These are phyloP conservation scores for Sonneratia caseolaris DNA, from an alignment of 345 rosid genomes.

Conservation along the genomic window DNA sequence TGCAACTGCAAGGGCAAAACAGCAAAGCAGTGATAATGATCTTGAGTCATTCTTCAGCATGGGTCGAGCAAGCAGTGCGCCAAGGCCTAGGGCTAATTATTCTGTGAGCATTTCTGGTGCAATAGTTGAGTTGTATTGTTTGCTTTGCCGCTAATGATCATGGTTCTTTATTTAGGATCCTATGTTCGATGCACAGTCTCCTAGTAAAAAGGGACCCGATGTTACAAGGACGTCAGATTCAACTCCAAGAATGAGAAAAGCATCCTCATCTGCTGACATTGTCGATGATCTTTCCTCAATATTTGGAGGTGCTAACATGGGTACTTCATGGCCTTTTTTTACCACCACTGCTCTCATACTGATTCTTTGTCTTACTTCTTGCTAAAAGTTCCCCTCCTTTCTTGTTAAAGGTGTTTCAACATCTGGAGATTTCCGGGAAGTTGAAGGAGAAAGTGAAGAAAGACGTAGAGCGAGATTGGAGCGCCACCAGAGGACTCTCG, in stretches of 20 bases:
- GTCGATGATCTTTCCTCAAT: constrained; percentile 81
- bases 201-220: constrained; percentile 57
- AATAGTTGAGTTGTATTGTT: constrained; percentile 9
- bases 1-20: constrained; percentile 41
- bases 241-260: constrained; percentile 57
- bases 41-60: constrained; percentile 76
- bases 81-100: constrained; percentile 65
- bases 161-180: constrained; percentile 50
- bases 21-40: constrained; percentile 61
- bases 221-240: constrained; percentile 48
- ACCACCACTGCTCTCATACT: constrained; percentile 1
- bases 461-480: constrained; percentile 87
- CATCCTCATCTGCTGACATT: constrained; percentile 63
- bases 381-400: constrained; percentile 16
- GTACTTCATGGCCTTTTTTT: constrained; percentile 1
- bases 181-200: constrained; percentile 45
- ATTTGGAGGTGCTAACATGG: constrained; percentile 58
- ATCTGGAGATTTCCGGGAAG: constrained; percentile 71
- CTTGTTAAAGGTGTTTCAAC: constrained; percentile 36
- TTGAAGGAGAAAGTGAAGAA: constrained; percentile 91
- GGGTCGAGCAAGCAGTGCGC: constrained; percentile 76
- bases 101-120: constrained; percentile 36
- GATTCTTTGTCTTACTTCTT: constrained; percentile 5
- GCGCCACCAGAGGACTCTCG: constrained; percentile 95
- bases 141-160: background rate